These are phyloP conservation scores for Psophocarpus tetragonolobus DNA, from an alignment of 306 rosid species.

Conservation along the genomic window DNA sequence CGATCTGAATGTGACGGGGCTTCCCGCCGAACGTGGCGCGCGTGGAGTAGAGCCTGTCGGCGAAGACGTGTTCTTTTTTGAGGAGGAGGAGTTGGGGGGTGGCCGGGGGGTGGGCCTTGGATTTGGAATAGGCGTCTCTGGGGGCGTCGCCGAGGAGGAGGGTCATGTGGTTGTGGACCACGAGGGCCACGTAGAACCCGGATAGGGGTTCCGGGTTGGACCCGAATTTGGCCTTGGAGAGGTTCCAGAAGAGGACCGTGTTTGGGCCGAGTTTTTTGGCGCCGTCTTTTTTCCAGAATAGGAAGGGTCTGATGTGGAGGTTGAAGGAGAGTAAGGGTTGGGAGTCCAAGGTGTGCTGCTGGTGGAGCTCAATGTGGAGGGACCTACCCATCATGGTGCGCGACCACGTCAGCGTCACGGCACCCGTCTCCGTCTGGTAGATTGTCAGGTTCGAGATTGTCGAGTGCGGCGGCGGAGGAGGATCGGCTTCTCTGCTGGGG, in stretches of 20 bases:
- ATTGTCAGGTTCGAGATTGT: slow-evolving; percentile 70
- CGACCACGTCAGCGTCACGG: slow-evolving; percentile 83
- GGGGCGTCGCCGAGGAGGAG: slow-evolving; percentile 69
- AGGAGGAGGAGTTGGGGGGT: slow-evolving; percentile 48
- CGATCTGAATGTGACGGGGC: slow-evolving; percentile 63
- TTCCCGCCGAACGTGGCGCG: slow-evolving; percentile 65
- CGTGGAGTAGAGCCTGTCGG: slow-evolving; percentile 61
- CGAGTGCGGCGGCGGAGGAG: slow-evolving; percentile 45
- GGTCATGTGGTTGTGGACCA: slow-evolving; percentile 55
- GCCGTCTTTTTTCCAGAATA: slow-evolving; percentile 87
- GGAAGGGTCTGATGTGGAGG: slow-evolving; percentile 68
- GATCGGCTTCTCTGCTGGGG: slow-evolving; percentile 28
- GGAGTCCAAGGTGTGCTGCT: slow-evolving; percentile 61
- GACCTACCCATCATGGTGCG: slow-evolving; percentile 85
- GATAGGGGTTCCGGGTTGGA: slow-evolving; percentile 71
- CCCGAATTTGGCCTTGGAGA: slow-evolving; percentile 62
- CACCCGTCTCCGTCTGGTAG: slow-evolving; percentile 73
- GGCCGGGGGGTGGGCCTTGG: slow-evolving; percentile 43
- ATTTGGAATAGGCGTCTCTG: slow-evolving; percentile 59
- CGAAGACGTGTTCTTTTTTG: slow-evolving; percentile 74
- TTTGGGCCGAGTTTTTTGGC: slow-evolving; percentile 57
- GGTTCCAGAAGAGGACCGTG: slow-evolving; percentile 68
- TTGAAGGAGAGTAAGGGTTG: slow-evolving; percentile 40
- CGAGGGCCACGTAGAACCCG: slow-evolving; percentile 73
- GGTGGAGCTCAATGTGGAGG: slow-evolving; percentile 66